These are phyloP conservation scores for Stylosanthes scabra DNA, from an alignment of 331 rosid species.

Conservation along the genomic window DNA sequence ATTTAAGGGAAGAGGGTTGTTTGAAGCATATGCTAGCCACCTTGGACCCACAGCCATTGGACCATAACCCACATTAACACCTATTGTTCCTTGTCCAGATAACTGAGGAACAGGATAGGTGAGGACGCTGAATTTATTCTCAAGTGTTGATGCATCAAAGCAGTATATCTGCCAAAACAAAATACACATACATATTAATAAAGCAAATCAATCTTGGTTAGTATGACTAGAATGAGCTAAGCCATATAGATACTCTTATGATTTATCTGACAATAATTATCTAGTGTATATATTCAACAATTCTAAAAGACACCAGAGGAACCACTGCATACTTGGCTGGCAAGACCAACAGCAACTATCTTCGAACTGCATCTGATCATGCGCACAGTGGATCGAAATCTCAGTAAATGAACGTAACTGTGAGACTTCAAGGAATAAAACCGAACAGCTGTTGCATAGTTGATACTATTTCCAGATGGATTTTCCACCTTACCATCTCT, in stretches of 20 bases:
- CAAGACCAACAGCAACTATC: slow-evolving; percentile 90
- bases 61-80: slow-evolving; percentile 89
- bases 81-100: slow-evolving; percentile 67
- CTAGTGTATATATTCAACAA: slow-evolving; percentile 13
- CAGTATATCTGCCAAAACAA: slow-evolving; percentile 79
- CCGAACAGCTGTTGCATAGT: slow-evolving; percentile 80
- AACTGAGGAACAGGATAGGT: slow-evolving; percentile 88
- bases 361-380: slow-evolving; percentile 92
- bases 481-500: slow-evolving; percentile 54
- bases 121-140: slow-evolving; percentile 80
- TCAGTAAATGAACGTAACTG: slow-evolving; percentile 79
- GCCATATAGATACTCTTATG: not conserved
- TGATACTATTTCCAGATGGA: slow-evolving; percentile 53
- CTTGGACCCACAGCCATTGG: slow-evolving; percentile 98
- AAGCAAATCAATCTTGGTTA: slow-evolving; percentile 20
- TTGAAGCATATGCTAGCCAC: slow-evolving; percentile 94
- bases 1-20: slow-evolving; percentile 65
- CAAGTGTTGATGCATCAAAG: slow-evolving; percentile 82
- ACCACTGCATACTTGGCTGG: slow-evolving; percentile 73
- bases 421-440: slow-evolving; percentile 87
- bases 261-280: slow-evolving; percentile 26
- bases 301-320: slow-evolving; percentile 15
- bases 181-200: not conserved
- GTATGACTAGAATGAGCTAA: slow-evolving; percentile 10
- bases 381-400: slow-evolving; percentile 79